phyloP scores from a whole-genome alignment of 2,329 filamentous ascomycete genomes.

The Colletotrichum plurivorum region DNA sequence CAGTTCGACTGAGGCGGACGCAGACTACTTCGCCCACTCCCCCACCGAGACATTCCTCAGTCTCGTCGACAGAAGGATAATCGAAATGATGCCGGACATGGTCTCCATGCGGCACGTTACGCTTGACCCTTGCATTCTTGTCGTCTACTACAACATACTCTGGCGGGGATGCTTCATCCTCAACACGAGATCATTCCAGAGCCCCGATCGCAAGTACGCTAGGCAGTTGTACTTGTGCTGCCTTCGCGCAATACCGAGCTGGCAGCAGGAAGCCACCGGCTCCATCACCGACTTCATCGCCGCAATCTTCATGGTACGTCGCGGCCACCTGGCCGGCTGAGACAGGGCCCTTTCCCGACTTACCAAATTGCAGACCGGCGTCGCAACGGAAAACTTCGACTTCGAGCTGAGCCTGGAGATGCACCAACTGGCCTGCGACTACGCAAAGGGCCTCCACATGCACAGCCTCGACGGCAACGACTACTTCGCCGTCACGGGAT shows the following conservation, averaged over 20 bases:
- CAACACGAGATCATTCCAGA: constrained; percentile 16
- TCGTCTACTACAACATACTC: constrained; percentile 51
- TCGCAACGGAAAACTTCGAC: constrained; percentile 50
- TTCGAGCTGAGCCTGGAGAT: constrained; percentile 49
- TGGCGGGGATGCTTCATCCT: constrained; percentile 46
- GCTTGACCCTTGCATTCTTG: constrained; percentile 47
- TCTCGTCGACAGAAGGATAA: constrained; percentile 46
- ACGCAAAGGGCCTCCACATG: constrained; percentile 48
- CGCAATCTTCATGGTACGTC: constrained; percentile 47
- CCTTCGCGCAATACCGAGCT: constrained; percentile 47
- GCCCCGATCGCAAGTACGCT: constrained; percentile 42
- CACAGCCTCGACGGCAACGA: constrained; percentile 49
- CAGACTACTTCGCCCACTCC: constrained; percentile 49
- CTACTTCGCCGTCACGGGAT: constrained; percentile 21
- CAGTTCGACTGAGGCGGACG: not conserved
- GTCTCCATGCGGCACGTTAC: constrained; percentile 46
- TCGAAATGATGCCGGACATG: constrained; percentile 50
- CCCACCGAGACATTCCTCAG: constrained; percentile 47
- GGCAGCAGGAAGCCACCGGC: constrained; percentile 50
- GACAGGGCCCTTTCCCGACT: not conserved
- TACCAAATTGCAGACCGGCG: constrained; percentile 42
- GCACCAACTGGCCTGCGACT: constrained; percentile 49
- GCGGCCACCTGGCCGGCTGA: rapidly evolving
- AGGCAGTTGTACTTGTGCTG: constrained; percentile 48
- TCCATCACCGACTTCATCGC: constrained; percentile 49